Evolutionary conservation across 1,139 yeast species (phyloP), one percentile per base, ranked within the genome.

Genomic region (Yamadazyma trypodendri): DNA sequence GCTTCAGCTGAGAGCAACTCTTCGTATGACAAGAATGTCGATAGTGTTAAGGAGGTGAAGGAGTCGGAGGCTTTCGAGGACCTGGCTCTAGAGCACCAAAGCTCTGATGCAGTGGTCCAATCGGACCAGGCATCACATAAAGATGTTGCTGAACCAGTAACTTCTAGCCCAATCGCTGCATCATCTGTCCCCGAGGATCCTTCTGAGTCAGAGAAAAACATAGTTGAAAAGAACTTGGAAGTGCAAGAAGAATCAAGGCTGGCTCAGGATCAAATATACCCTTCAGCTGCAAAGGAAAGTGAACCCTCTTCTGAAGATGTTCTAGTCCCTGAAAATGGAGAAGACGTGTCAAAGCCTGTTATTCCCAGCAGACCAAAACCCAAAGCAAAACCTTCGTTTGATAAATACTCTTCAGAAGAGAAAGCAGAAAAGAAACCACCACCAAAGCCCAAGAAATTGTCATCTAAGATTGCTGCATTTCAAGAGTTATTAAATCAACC

Each of bases 401-500:
- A 28, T 4, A 13, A 11, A n/a, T 5, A 22, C n/a, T 13, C 34
- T 9, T 18, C 35, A 21, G 20, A 31, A 11, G 32, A 33, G 12
- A 30, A 21, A 11, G 24, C 52, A 48, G 37, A 41, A 35, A 40
- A 45, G 50, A 51, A 48, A 34, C 84, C 85, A 10, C 89, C 89
- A 3, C 81, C 80, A 22, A 80, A 79, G 25, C 90, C 90, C 2
- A 83, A 83, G 52, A 84, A 84, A 47, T 79, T 86, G 16, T 82
- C 90, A 0, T 80, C 88, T 0, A 82, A 74, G 46, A 84, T 84
- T 43, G 89, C 90, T 2, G 89, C 89, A 0, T 84, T 84, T 55
- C 94, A 84, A 52, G 84, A 82, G 51, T 75, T 81, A 82, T 64
- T 83, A 40, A 74, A 73, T 36, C 62, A 60, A 34, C 34, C 6